A percentile compares a stretch with the other conserved stretches of the same genome.
These are phyloP conservation scores for Lenwebbia sp. DNA, from an alignment of 345 rosid species.

Conservation along the genomic window DNA sequence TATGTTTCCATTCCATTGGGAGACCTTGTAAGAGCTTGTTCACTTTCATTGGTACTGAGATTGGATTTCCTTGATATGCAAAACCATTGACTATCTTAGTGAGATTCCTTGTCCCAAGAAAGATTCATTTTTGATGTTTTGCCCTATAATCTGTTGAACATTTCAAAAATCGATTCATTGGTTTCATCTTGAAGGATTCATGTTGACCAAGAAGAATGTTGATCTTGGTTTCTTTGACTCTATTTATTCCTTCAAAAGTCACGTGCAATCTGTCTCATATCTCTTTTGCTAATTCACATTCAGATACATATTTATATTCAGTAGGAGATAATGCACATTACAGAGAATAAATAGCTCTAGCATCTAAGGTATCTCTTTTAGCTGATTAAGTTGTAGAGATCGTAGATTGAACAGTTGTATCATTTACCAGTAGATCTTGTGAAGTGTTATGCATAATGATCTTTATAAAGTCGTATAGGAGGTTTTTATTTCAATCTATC, in stretches of 20 bases:
- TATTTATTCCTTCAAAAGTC: not conserved
- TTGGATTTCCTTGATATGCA: not conserved
- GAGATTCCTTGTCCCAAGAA: not conserved
- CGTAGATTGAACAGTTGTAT: too few species aligned
- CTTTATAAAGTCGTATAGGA: too few species aligned
- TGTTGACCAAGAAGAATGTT: not conserved
- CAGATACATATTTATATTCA: not conserved
- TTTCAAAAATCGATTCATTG: not conserved
- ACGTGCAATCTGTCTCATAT: not conserved
- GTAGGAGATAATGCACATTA: not conserved
- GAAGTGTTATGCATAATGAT: too few species aligned
- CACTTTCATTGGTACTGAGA: not conserved
- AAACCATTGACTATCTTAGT: not conserved
- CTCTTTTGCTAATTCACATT: not conserved
- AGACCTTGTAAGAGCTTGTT: not conserved
- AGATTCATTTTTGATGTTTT: too few species aligned
- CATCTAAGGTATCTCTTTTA: not conserved
- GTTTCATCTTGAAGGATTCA: not conserved
- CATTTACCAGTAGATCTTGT: too few species aligned
- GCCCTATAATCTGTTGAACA: not conserved
- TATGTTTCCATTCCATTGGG: not conserved
- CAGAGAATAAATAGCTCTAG: not conserved
- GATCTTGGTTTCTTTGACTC: not conserved
- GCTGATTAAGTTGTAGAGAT: not conserved
- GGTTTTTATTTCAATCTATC: too few species aligned